Conservation (phyloP, 2,329 filamentous ascomycete species). For the Cercospora nicotianae region DNA sequence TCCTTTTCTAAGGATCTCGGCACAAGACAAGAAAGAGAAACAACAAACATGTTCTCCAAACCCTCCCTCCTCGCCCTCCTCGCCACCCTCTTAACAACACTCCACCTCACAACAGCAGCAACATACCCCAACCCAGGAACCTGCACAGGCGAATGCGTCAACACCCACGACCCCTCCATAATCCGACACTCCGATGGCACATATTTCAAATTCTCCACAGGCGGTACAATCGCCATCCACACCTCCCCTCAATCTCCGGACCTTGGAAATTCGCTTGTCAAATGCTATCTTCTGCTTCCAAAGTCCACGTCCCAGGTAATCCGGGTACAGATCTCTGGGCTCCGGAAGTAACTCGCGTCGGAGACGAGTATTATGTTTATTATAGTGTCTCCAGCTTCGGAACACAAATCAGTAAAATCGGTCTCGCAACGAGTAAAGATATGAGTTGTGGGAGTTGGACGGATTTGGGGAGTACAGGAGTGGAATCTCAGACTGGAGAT, state of each 20-base stretch:
- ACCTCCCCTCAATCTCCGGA: slow-evolving; percentile 50
- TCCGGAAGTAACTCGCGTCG: slow-evolving; percentile 62
- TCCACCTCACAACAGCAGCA: not conserved
- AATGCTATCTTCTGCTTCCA: slow-evolving; percentile 49
- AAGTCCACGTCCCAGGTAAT: slow-evolving; percentile 42
- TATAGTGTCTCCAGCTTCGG: slow-evolving; percentile 66
- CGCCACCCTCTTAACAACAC: slow-evolving; percentile 27
- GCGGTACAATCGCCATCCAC: slow-evolving; percentile 51
- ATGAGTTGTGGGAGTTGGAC: slow-evolving; percentile 60
- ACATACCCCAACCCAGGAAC: slow-evolving; percentile 44
- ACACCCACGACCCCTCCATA: slow-evolving; percentile 52
- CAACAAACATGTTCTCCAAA: slow-evolving; percentile 5
- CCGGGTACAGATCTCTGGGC: slow-evolving; percentile 58
- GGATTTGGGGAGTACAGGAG: slow-evolving; percentile 60
- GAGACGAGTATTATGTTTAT: slow-evolving; percentile 63
- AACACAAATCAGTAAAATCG: slow-evolving; percentile 62
- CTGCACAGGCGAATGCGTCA: slow-evolving; percentile 46
- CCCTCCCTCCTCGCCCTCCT: slow-evolving; percentile 12
- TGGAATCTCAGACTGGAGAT: slow-evolving; percentile 44
- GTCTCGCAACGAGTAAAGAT: slow-evolving; percentile 53
- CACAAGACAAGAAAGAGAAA: not conserved
- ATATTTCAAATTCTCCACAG: slow-evolving; percentile 57
- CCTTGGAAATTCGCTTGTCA: slow-evolving; percentile 54
- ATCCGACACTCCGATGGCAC: slow-evolving; percentile 51
- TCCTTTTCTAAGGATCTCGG: too few species aligned